These are phyloP conservation scores for Petunia hybrid DNA, from an alignment of 305 asterid species.

Conservation along the genomic window DNA sequence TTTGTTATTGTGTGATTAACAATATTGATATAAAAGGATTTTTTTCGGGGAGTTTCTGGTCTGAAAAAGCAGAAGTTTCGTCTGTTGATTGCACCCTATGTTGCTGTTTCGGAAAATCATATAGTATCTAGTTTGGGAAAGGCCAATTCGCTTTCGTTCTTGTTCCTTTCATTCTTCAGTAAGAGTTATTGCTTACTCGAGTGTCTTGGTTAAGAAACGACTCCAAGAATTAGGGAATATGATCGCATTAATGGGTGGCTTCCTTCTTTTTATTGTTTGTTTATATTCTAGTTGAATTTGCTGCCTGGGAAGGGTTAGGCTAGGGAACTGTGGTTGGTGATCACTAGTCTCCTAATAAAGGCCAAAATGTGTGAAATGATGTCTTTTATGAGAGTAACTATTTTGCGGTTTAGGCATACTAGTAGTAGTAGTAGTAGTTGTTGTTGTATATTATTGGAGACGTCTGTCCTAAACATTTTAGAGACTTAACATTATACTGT, in stretches of 20 bases:
- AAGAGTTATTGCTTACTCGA: constrained; percentile 23
- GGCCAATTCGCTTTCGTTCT: neutral
- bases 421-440: neutral
- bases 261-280: neutral
- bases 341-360: neutral
- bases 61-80: neutral
- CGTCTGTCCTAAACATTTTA: constrained; percentile 10
- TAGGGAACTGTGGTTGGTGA: neutral
- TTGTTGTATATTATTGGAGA: neutral
- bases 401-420: neutral
- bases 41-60: constrained; percentile 19
- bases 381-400: neutral
- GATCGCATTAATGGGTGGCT: neutral
- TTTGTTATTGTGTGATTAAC: neutral
- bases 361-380: neutral
- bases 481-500: constrained; percentile 1
- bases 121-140: neutral
- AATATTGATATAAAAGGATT: neutral
- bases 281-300: neutral
- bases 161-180: neutral
- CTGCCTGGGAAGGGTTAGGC: constrained; percentile 14
- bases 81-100: neutral
- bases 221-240: constrained; percentile 14
- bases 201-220: neutral
- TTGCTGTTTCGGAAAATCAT: constrained; percentile 9